A percentile compares a stretch with the other conserved stretches of the same genome.
These are phyloP conservation scores for Phoma sp. DNA, from an alignment of 2,329 filamentous ascomycete genomes.

Conservation along the genomic window DNA sequence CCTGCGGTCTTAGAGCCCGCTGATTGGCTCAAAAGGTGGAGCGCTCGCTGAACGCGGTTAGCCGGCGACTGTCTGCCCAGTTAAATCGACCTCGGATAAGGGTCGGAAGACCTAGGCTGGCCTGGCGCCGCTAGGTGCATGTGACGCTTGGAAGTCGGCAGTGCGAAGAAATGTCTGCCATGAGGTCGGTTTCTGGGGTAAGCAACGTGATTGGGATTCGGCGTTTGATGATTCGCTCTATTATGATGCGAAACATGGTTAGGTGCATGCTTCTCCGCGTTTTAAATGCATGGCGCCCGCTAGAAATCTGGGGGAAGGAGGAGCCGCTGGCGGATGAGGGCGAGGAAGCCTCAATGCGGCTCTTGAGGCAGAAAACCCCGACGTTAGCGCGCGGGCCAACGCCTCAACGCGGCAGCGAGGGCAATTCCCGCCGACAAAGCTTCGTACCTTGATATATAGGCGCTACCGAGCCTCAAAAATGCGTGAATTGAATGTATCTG, in stretches of 20 bases:
- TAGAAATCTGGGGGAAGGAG: constrained; percentile 16
- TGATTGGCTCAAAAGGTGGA: constrained; percentile 16
- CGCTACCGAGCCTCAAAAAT: not conserved
- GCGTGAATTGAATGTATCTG: not conserved
- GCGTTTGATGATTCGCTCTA: constrained; percentile 8
- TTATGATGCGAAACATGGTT: constrained; percentile 5
- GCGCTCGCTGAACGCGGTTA: not conserved
- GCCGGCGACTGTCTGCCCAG: not conserved
- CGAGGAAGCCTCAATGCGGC: constrained; percentile 9
- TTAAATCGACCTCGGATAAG: constrained; percentile 1
- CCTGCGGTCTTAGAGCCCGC: constrained; percentile 1
- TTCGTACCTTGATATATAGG: not conserved
- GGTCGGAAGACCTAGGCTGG: constrained; percentile 6
- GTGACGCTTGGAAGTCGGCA: constrained; percentile 6
- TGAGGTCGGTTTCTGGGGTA: constrained; percentile 14
- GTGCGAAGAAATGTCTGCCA: not conserved
- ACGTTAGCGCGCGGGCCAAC: constrained; percentile 4
- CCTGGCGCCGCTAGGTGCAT: constrained; percentile 6
- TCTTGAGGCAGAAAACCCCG: constrained; percentile 4
- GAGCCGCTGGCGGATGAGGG: constrained; percentile 6
- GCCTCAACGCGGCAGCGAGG: not conserved
- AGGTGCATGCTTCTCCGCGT: constrained; percentile 19
- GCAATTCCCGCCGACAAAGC: constrained; percentile 5
- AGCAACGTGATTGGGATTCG: constrained; percentile 13
- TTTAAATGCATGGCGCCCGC: constrained; percentile 17